Conservation (phyloP, 805 yeast genomes). For the Candida corydali region DNA sequence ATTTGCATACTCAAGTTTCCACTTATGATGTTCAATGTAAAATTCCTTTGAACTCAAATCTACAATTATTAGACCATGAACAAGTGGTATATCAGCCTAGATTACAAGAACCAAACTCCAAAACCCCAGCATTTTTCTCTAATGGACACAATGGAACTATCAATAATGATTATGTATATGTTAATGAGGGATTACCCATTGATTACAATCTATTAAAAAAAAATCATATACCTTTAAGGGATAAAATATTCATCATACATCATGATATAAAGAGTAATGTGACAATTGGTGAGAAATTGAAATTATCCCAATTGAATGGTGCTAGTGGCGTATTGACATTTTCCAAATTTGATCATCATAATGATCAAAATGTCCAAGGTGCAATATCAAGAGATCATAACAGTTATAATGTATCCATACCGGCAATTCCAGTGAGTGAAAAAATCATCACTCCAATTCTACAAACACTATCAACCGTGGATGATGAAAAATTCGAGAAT, state of each 20-base stretch:
- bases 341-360: conserved; percentile 10
- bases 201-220: conserved; percentile 23
- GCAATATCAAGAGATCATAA: conserved; percentile 19
- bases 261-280: conserved; percentile 10
- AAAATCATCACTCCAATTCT: conserved; percentile 24
- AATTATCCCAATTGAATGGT: conserved; percentile 22
- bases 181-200: conserved; percentile 23
- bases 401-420: conserved; percentile 10
- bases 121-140: conserved; percentile 29
- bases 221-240: conserved; percentile 16
- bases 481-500: conserved; percentile 10
- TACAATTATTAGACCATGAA: conserved; percentile 21
- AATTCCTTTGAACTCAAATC: conserved; percentile 22
- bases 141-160: conserved; percentile 25
- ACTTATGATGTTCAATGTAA: conserved; percentile 13
- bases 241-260: conserved; percentile 27
- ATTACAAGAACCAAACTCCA: conserved; percentile 18
- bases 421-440: conserved; percentile 25
- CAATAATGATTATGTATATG: conserved; percentile 23
- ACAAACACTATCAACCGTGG: conserved; percentile 14
- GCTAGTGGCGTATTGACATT: conserved; percentile 23
- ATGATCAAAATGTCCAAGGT: not conserved
- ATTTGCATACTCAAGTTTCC: conserved; percentile 18
- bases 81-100: conserved; percentile 23
- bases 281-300: conserved; percentile 20